Percentiles rank a stretch among this genome's conserved stretches.
Conservation (phyloP, 768 basidiomycete species). For the Mycena maculata region DNA sequence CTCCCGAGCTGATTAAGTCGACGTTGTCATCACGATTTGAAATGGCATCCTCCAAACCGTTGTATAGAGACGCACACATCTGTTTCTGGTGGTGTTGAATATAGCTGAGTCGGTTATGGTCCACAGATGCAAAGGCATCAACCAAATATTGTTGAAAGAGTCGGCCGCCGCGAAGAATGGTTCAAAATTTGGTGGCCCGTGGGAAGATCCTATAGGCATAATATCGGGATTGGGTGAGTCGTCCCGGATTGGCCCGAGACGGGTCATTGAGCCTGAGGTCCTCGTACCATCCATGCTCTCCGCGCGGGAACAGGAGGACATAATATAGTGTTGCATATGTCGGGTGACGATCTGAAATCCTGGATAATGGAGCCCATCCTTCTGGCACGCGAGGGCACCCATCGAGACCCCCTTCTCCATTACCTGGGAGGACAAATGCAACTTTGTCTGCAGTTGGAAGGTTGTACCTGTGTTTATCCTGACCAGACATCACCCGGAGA, state of each 20-base stretch:
- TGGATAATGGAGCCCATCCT: slow-evolving; percentile 44
- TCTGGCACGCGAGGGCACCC: no score
- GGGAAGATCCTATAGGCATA: background rate
- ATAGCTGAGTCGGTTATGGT: slow-evolving; percentile 47
- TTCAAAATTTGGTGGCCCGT: slow-evolving; percentile 35
- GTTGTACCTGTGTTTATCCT: slow-evolving; percentile 51
- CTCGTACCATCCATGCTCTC: slow-evolving; percentile 46
- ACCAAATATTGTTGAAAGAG: slow-evolving; percentile 54
- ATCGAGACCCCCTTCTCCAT: slow-evolving; percentile 50
- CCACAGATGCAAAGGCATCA: slow-evolving; percentile 50
- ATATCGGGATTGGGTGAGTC: slow-evolving; percentile 13
- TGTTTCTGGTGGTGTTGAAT: slow-evolving; percentile 42
- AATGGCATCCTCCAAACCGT: slow-evolving; percentile 43
- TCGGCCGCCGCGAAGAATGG: slow-evolving; percentile 47
- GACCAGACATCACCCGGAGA: background rate
- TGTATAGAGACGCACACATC: slow-evolving; percentile 47
- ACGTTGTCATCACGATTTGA: slow-evolving; percentile 26
- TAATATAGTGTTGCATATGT: slow-evolving; percentile 48
- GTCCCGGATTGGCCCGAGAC: no score
- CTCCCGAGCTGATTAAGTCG: slow-evolving; percentile 40
- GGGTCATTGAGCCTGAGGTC: slow-evolving; percentile 28
- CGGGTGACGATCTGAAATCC: slow-evolving; percentile 44
- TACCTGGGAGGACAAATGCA: slow-evolving; percentile 27
- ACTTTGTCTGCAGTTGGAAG: slow-evolving; percentile 37
- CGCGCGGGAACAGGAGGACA: slow-evolving; percentile 49